Conservation (phyloP, 129 eudicot species). For the Apium graveolens region DNA sequence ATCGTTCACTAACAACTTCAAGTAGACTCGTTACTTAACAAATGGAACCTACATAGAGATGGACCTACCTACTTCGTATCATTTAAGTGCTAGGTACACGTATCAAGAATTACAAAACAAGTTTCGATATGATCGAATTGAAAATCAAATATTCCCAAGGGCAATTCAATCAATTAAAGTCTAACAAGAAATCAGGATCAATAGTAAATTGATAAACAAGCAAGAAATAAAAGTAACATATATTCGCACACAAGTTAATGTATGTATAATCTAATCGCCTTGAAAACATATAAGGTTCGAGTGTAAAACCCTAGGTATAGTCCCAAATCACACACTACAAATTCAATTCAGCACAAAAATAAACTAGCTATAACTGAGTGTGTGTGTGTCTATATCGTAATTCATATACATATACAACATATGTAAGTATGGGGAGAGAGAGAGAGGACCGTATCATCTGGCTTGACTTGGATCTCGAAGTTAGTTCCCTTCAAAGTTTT, state of each 20-base stretch:
- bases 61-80: background rate
- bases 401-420: background rate
- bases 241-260: background rate
- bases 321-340: background rate
- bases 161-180: background rate
- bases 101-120: background rate
- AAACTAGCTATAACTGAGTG: background rate
- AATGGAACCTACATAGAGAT: background rate
- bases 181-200: background rate
- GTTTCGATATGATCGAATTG: too few relatives aligned
- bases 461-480: constrained; percentile 1
- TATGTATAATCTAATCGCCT: background rate
- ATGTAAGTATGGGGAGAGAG: background rate
- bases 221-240: background rate
- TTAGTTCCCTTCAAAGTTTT: background rate
- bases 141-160: background rate
- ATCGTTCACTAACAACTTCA: background rate
- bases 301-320: background rate
- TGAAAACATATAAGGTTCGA: background rate
- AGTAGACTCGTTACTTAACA: background rate
- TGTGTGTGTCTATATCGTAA: background rate
- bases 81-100: background rate
- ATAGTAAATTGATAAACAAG: background rate
- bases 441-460: constrained; percentile 21
- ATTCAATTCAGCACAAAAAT: background rate